Percentiles rank a stretch among this genome's conserved stretches.
These are phyloP conservation scores for Xylaria sp. DNA, from an alignment of 2,329 filamentous ascomycete genomes.

Conservation along the genomic window DNA sequence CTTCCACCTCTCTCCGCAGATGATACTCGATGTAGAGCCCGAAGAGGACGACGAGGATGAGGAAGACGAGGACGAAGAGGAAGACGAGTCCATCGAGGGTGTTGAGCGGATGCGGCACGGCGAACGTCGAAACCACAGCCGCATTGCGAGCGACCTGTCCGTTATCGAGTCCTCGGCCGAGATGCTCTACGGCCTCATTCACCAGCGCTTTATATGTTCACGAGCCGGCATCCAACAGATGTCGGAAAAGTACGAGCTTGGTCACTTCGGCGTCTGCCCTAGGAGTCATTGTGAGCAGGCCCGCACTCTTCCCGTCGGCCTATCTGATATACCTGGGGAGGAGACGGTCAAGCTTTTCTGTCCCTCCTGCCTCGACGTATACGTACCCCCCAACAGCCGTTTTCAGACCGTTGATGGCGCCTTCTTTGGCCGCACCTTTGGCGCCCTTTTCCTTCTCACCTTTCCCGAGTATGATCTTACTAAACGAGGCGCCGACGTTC, in stretches of 20 bases:
- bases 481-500: conserved; percentile 72
- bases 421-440: conserved; percentile 98
- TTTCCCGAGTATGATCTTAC: conserved; percentile 95
- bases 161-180: conserved; percentile 98
- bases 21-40: conserved; percentile 98
- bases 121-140: conserved; percentile 81
- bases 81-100: conserved; percentile 75
- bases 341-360: conserved; percentile 99
- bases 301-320: conserved; percentile 90
- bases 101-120: conserved; percentile 65
- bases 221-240: conserved; percentile 97
- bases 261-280: conserved; percentile 96
- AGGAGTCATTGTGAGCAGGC: conserved; percentile 91
- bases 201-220: conserved; percentile 98
- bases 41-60: conserved; percentile 93
- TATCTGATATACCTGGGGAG: conserved; percentile 93
- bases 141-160: conserved; percentile 91
- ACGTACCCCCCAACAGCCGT: conserved; percentile 94
- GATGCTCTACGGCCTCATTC: conserved; percentile 96
- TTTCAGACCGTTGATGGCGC: conserved; percentile 98
- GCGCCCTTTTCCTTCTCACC: conserved; percentile 96
- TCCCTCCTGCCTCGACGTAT: conserved; percentile 95
- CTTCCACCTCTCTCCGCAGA: conserved; percentile 58
- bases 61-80: conserved; percentile 79
- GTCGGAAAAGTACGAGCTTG: conserved; percentile 98